These are phyloP conservation scores for Paraconiothyrium brasiliense DNA, from an alignment of 2,329 filamentous ascomycete species.

Conservation along the genomic window DNA sequence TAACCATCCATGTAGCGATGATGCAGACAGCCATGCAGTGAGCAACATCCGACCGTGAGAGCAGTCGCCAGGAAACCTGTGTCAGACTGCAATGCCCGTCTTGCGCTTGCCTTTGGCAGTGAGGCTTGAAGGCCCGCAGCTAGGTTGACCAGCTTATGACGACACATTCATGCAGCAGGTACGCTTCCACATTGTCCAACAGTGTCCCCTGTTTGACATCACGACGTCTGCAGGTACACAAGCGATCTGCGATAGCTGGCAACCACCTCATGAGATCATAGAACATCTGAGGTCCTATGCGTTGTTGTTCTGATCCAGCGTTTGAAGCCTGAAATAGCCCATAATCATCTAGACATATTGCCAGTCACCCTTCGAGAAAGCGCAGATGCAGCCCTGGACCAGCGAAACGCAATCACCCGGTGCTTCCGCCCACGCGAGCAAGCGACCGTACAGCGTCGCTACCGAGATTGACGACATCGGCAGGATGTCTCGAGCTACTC, in stretches of 20 bases:
- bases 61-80: neutral
- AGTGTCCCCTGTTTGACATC: neutral
- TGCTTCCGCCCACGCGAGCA: conserved; percentile 7
- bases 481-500: neutral
- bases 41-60: conserved; percentile 6
- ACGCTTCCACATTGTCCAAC: neutral
- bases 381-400: conserved; percentile 6
- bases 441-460: conserved; percentile 3
- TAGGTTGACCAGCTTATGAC: neutral
- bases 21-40: conserved; percentile 11
- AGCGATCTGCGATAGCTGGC: neutral
- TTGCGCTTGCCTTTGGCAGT: neutral
- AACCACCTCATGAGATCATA: neutral
- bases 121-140: neutral
- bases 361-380: neutral
- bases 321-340: neutral
- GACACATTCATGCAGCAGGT: neutral
- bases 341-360: neutral
- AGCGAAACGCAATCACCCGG: conserved; percentile 9
- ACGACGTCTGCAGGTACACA: conserved; percentile 1
- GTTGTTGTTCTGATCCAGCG: neutral
- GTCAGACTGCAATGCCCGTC: neutral
- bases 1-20: conserved; percentile 17
- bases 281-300: neutral
- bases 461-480: conserved; percentile 6